phyloP scores from a whole-genome alignment of 192 early-diverging fungal genomes.

The Coemansia sp. region DNA sequence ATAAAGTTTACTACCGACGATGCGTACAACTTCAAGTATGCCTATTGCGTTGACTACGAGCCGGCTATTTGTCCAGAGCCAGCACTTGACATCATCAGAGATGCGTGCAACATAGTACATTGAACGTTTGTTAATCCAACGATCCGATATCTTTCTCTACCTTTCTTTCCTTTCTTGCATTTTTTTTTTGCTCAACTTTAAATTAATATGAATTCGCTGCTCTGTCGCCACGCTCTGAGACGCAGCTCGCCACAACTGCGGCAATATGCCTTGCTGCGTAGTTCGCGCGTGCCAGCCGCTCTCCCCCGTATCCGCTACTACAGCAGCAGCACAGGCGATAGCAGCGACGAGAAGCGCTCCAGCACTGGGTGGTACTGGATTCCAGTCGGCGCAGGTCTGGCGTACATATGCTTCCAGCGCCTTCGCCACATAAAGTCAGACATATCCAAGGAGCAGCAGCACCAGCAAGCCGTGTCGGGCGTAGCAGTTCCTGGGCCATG shows the following conservation, averaged over 20 bases:
- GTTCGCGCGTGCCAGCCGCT: not conserved
- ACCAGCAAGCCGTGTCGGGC: slow-evolving; percentile 7
- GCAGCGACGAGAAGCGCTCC: not conserved
- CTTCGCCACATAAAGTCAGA: slow-evolving; percentile 58
- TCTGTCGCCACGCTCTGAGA: not conserved
- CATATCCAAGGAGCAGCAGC: slow-evolving; percentile 28
- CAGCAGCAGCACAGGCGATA: slow-evolving; percentile 12
- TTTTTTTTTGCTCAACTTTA: not conserved
- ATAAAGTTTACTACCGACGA: not conserved
- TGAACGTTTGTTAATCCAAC: not conserved
- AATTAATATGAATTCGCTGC: not conserved
- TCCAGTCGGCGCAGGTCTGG: slow-evolving; percentile 73
- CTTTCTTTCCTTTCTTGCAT: not conserved
- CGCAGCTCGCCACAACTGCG: not conserved
- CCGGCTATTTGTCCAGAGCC: not conserved
- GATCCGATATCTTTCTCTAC: not conserved
- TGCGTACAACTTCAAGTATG: not conserved
- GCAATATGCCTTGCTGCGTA: not conserved
- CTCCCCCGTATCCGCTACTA: slow-evolving; percentile 15
- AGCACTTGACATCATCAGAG: not conserved
- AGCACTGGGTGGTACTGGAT: slow-evolving; percentile 73
- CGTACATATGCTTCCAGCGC: slow-evolving; percentile 71
- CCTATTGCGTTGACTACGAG: not conserved
- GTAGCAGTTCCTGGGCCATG: slow-evolving; percentile 77
- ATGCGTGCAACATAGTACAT: not conserved